Conservation (phyloP, 805 yeast species). For the Saccharomycopsis sp. region DNA sequence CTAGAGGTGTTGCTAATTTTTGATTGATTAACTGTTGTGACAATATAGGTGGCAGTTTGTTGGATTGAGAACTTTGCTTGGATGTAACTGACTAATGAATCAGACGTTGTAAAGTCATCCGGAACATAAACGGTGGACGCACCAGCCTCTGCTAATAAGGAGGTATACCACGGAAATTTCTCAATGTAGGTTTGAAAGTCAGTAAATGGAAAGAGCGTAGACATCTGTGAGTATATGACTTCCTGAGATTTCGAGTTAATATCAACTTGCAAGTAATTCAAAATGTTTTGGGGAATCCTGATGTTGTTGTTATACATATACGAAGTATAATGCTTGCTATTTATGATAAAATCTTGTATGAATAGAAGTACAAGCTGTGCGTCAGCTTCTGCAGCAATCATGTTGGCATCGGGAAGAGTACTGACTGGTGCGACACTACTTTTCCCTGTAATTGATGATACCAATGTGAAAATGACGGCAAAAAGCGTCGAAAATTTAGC, state of each 20-base stretch:
- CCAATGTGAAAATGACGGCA: background rate
- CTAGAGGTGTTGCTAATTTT: background rate
- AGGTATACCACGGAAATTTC: slow-evolving; percentile 32
- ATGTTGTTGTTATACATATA: slow-evolving; percentile 26
- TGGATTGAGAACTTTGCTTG: background rate
- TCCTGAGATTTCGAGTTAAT: slow-evolving; percentile 20
- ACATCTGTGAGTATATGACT: slow-evolving; percentile 25
- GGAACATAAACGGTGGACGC: slow-evolving; percentile 28
- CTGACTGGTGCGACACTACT: background rate
- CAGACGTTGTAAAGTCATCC: slow-evolving; percentile 24
- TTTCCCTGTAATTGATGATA: background rate
- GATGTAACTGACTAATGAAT: slow-evolving; percentile 7
- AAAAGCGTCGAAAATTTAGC: background rate
- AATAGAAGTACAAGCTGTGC: slow-evolving; percentile 25
- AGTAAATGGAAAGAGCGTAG: slow-evolving; percentile 29
- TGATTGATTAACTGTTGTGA: background rate
- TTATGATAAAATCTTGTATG: slow-evolving; percentile 24
- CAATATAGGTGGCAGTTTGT: slow-evolving; percentile 3
- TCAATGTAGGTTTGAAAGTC: slow-evolving; percentile 29
- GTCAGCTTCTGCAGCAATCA: slow-evolving; percentile 27
- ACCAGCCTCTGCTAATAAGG: slow-evolving; percentile 25
- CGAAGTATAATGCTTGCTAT: slow-evolving; percentile 25
- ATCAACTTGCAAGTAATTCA: slow-evolving; percentile 27
- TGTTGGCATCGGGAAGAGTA: slow-evolving; percentile 23
- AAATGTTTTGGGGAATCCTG: slow-evolving; percentile 27